Evolutionary conservation across 306 rosid genomes (phyloP).

Genomic region (Canavalia ensiformis): DNA sequence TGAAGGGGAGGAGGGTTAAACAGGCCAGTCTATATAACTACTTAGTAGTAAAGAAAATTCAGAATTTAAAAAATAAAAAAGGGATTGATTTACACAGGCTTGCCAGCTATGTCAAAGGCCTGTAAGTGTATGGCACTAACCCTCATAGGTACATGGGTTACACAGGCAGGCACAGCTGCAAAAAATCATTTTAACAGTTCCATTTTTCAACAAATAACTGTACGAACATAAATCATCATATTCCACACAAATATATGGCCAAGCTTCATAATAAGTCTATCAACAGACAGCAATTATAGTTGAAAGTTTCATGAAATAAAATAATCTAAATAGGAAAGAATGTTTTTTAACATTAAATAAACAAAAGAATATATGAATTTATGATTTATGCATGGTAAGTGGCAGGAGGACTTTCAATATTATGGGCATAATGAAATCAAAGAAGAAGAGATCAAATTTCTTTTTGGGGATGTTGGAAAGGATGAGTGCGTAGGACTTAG

Average conservation of each 20-base stretch:
- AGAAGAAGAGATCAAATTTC: not conserved
- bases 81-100: not conserved
- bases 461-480: not conserved
- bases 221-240: not conserved
- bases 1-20: too few relatives aligned
- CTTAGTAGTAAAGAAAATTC: not conserved
- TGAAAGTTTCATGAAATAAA: not conserved
- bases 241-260: not conserved
- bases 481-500: not conserved
- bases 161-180: not conserved
- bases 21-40: not conserved
- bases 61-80: not conserved
- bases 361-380: not conserved
- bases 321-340: not conserved
- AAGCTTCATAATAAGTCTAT: conserved; percentile 3
- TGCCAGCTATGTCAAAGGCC: not conserved
- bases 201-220: not conserved
- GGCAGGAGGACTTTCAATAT: not conserved
- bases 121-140: not conserved
- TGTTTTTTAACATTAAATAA: not conserved
- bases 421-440: not conserved
- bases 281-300: not conserved
- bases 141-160: not conserved
- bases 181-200: not conserved
- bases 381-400: not conserved